Evolutionary conservation across 2,329 filamentous ascomycete species (phyloP).

Genomic region (Orbilia quercus): DNA sequence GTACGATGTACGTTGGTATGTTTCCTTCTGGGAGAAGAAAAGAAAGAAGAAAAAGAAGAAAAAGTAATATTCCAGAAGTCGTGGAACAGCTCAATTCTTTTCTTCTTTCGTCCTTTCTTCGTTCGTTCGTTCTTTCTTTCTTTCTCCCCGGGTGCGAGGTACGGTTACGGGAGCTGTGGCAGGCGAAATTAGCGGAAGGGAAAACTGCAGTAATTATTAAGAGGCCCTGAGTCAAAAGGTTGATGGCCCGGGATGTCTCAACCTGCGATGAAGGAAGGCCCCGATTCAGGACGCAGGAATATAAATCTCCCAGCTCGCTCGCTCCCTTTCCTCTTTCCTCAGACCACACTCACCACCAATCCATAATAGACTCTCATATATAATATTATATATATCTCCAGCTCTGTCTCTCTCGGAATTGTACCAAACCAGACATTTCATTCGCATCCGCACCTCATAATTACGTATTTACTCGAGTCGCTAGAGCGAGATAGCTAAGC

Average conservation of each 20-base stretch:
- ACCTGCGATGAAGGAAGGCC: conserved; percentile 29
- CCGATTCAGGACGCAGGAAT: conserved; percentile 44
- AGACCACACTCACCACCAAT: conserved; percentile 20
- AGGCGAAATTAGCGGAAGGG: conserved; percentile 41
- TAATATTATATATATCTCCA: conserved; percentile 1
- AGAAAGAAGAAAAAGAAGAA: background rate
- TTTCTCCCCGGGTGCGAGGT: conserved; percentile 23
- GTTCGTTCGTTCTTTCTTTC: conserved; percentile 13
- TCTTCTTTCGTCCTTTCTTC: conserved; percentile 9
- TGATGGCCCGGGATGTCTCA: conserved; percentile 21
- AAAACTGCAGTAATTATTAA: no score
- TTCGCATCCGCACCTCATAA: no score
- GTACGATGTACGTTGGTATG: no score
- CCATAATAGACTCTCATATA: background rate
- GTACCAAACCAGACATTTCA: background rate
- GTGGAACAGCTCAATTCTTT: conserved; percentile 11
- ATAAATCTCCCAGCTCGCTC: conserved; percentile 46
- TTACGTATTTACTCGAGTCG: no score
- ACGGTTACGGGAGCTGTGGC: conserved; percentile 23
- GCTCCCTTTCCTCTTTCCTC: conserved; percentile 27
- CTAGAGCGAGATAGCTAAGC: no score
- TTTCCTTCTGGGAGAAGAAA: conserved; percentile 9
- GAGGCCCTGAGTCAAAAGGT: conserved; percentile 33
- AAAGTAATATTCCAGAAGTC: conserved; percentile 2
- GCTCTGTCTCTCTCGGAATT: background rate